These are phyloP conservation scores for Podospora anserina DNA, from an alignment of 495 filamentous ascomycete species.

Conservation along the genomic window DNA sequence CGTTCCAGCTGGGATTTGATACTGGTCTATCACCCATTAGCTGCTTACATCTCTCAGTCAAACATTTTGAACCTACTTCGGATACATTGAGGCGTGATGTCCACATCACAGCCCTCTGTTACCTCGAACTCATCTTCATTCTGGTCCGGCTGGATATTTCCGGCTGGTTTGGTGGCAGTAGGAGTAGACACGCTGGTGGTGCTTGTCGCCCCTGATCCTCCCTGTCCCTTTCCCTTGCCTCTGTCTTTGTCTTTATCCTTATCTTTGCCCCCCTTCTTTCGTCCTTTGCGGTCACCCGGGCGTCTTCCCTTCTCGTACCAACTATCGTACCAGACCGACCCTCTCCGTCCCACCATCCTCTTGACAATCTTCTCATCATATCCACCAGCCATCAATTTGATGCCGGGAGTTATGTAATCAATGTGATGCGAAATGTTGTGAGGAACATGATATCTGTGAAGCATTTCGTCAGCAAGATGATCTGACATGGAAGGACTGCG, in stretches of 20 bases:
- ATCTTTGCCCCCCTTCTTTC: background rate
- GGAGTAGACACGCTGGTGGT: background rate
- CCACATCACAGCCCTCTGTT: conserved; percentile 27
- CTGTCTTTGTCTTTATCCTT: conserved; percentile 1
- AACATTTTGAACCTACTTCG: conserved; percentile 28
- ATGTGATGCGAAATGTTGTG: conserved; percentile 50
- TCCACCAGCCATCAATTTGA: conserved; percentile 37
- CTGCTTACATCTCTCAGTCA: background rate
- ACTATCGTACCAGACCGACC: background rate
- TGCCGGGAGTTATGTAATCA: conserved; percentile 58
- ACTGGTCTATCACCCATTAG: conserved; percentile 26
- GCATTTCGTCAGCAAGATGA: background rate
- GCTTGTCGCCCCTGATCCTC: conserved; percentile 15
- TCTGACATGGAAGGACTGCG: background rate
- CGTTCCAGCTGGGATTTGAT: conserved; percentile 32
- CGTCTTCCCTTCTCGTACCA: background rate
- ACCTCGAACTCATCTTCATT: conserved; percentile 16
- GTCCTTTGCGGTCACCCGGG: background rate
- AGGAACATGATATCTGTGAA: conserved; percentile 50
- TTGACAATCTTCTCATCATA: conserved; percentile 18
- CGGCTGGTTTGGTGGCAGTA: background rate
- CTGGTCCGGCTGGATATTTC: conserved; percentile 7
- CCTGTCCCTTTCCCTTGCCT: conserved; percentile 11
- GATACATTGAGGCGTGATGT: conserved; percentile 35
- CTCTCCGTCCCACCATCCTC: conserved; percentile 11